Conservation (phyloP, 208 protist genomes). For the Acanthamoeba healyi region DNA sequence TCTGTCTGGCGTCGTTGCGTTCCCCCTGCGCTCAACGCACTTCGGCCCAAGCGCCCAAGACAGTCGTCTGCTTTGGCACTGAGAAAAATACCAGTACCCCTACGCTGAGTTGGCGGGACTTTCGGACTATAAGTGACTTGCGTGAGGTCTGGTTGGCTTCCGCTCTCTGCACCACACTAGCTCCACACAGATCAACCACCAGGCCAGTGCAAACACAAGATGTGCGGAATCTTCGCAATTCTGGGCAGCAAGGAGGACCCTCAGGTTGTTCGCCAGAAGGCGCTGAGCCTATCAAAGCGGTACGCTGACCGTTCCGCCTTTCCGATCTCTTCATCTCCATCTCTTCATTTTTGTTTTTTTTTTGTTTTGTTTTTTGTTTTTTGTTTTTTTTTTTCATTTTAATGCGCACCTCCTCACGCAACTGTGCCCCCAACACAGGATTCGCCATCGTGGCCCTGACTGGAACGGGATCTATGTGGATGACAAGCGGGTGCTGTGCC, state of each 20-base stretch:
- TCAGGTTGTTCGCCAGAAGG: slow-evolving; percentile 76
- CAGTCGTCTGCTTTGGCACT: not conserved
- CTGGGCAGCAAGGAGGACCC: slow-evolving; percentile 78
- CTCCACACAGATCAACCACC: not conserved
- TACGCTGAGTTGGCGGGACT: not conserved
- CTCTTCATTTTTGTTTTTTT: not conserved
- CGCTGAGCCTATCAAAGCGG: slow-evolving; percentile 81
- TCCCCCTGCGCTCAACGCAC: too few species aligned
- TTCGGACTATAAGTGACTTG: not conserved
- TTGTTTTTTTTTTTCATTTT: too few species aligned
- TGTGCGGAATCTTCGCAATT: slow-evolving; percentile 90
- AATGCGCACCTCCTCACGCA: not conserved
- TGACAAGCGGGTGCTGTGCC: slow-evolving; percentile 82
- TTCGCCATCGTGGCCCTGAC: slow-evolving; percentile 91
- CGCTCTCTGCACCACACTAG: not conserved
- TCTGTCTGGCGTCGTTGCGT: too few species aligned
- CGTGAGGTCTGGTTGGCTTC: too few species aligned
- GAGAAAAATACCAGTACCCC: not conserved
- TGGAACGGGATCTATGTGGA: slow-evolving; percentile 88
- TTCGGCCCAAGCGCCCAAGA: not conserved
- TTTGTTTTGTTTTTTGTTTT: too few species aligned
- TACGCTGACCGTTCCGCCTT: too few species aligned
- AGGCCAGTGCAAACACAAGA: slow-evolving; percentile 35
- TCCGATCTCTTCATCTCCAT: too few species aligned
- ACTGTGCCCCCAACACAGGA: not conserved